These are phyloP conservation scores for Backusella luteola DNA, from an alignment of 192 early-diverging fungal species.

Conservation along the genomic window DNA sequence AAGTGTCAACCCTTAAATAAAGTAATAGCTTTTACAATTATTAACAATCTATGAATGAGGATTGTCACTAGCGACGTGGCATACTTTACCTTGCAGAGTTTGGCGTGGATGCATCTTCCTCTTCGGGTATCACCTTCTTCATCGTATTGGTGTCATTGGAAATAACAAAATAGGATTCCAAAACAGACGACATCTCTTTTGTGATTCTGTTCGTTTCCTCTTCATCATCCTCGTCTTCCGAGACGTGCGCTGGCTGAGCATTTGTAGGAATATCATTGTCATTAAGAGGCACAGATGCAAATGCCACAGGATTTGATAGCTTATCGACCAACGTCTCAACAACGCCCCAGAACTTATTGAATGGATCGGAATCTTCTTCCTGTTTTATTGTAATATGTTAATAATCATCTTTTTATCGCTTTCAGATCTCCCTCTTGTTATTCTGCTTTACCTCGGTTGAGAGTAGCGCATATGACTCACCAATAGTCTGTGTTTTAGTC, in stretches of 20 bases:
- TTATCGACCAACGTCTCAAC: constrained; percentile 75
- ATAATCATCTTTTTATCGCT: neutral
- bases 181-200: constrained; percentile 37
- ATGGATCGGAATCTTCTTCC: constrained; percentile 69
- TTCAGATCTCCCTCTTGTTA: neutral
- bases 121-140: neutral
- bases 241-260: neutral
- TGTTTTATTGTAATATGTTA: constrained; percentile 21
- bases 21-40: constrained; percentile 5
- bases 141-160: constrained; percentile 11
- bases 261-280: constrained; percentile 34
- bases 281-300: constrained; percentile 55
- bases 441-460: constrained; percentile 13
- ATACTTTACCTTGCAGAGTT: constrained; percentile 7
- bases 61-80: neutral
- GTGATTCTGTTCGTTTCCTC: constrained; percentile 3
- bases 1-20: neutral
- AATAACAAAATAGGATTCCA: constrained; percentile 55
- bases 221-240: constrained; percentile 20
- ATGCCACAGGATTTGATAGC: constrained; percentile 64
- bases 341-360: constrained; percentile 80
- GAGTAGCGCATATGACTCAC: constrained; percentile 33
- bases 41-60: neutral
- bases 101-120: neutral
- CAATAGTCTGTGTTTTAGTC: constrained; percentile 16